These are phyloP conservation scores for Capsicum chinense DNA, from an alignment of 257 asterid species.

Conservation along the genomic window DNA sequence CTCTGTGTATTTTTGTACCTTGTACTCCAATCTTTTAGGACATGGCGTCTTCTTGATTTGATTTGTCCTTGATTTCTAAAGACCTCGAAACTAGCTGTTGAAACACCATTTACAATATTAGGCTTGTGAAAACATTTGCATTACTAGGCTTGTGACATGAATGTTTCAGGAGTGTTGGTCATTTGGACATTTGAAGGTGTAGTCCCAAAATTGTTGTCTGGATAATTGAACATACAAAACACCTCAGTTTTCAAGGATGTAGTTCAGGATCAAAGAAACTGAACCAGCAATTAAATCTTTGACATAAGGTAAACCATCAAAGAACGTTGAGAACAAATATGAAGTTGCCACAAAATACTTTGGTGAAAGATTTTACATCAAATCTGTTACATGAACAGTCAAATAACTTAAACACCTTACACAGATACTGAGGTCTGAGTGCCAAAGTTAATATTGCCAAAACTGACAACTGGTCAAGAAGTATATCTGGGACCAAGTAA, in stretches of 20 bases:
- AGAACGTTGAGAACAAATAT: background rate
- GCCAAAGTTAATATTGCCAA: background rate
- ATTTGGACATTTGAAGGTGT: background rate
- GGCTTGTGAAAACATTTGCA: no score
- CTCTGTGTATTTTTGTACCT: constrained; percentile 8
- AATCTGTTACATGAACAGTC: background rate
- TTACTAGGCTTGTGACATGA: background rate
- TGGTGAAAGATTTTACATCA: background rate
- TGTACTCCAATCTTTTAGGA: constrained; percentile 11
- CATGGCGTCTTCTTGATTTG: no score
- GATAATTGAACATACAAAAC: background rate
- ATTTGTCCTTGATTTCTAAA: constrained; percentile 22
- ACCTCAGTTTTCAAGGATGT: background rate
- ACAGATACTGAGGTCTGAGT: background rate
- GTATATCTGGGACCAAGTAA: background rate
- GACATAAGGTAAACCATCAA: background rate
- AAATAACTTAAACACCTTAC: background rate
- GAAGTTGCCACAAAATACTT: background rate
- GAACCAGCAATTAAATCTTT: no score
- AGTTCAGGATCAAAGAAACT: background rate
- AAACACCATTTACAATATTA: background rate
- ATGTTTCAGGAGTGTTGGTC: no score
- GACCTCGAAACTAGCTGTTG: background rate
- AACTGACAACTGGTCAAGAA: background rate
- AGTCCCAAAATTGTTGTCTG: background rate